Conservation (phyloP, 2,329 filamentous ascomycete species). For the Endoconidiophora laricicola region DNA sequence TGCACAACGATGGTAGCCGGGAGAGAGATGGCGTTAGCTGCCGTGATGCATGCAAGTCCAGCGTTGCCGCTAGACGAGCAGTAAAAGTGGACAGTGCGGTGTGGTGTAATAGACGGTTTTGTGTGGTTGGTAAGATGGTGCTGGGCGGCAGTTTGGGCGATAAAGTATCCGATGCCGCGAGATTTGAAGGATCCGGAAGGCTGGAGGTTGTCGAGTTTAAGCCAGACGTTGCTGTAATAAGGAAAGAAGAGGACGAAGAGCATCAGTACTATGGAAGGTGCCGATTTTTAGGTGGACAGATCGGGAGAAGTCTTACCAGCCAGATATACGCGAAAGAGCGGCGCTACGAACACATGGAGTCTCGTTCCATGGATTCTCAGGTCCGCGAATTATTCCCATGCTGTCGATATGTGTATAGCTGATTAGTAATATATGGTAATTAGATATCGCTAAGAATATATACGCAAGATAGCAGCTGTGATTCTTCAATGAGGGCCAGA, state of each 20-base stretch:
- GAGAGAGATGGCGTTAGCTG: slow-evolving; percentile 45
- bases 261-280: neutral
- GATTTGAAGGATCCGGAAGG: slow-evolving; percentile 77
- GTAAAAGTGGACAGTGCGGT: slow-evolving; percentile 47
- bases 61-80: slow-evolving; percentile 71
- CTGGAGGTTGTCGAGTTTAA: slow-evolving; percentile 71
- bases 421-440: too few species aligned
- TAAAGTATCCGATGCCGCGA: slow-evolving; percentile 55
- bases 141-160: slow-evolving; percentile 19
- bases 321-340: slow-evolving; percentile 49
- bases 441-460: too few species aligned
- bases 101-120: slow-evolving; percentile 17
- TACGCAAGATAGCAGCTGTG: too few species aligned
- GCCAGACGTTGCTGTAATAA: slow-evolving; percentile 46
- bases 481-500: too few species aligned
- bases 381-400: too few species aligned
- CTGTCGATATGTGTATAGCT: too few species aligned
- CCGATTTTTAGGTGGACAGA: neutral
- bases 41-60: slow-evolving; percentile 63
- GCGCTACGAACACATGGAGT: slow-evolving; percentile 55
- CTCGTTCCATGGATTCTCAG: slow-evolving; percentile 19
- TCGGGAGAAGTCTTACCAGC: slow-evolving; percentile 38
- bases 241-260: neutral
- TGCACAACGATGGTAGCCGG: slow-evolving; percentile 66
- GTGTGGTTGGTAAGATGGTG: slow-evolving; percentile 16